These are phyloP conservation scores for Prinsepia uniflora DNA, from an alignment of 306 rosid genomes.

Conservation along the genomic window DNA sequence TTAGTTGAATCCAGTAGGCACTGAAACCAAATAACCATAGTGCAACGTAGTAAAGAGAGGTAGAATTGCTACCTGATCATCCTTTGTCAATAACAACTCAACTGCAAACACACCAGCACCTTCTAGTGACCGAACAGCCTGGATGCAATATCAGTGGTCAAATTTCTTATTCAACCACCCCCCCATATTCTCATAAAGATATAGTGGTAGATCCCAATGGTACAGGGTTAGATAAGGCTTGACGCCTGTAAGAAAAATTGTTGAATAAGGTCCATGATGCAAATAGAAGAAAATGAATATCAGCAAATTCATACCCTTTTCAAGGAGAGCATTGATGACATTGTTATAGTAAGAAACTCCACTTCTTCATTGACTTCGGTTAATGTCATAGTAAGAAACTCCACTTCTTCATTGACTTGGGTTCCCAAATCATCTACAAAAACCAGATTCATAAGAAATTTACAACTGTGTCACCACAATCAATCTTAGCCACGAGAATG, in stretches of 20 bases:
- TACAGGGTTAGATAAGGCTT: slow-evolving; percentile 80
- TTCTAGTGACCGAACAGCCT: slow-evolving; percentile 81
- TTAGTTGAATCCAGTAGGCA: slow-evolving; percentile 17
- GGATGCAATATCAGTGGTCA: slow-evolving; percentile 71
- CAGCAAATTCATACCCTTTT: slow-evolving; percentile 50
- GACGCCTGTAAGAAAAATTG: slow-evolving; percentile 55
- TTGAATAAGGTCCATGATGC: slow-evolving; percentile 17
- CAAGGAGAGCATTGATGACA: slow-evolving; percentile 77
- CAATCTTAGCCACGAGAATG: slow-evolving; percentile 3
- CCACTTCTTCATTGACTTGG: slow-evolving; percentile 79
- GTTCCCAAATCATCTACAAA: slow-evolving; percentile 88
- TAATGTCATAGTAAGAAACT: slow-evolving; percentile 63
- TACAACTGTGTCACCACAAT: not conserved
- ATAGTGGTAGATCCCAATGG: slow-evolving; percentile 97
- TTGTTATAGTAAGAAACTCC: slow-evolving; percentile 76
- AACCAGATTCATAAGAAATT: slow-evolving; percentile 19
- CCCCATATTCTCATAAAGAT: slow-evolving; percentile 77
- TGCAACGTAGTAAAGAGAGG: slow-evolving; percentile 17
- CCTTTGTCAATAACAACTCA: slow-evolving; percentile 73
- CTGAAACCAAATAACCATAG: not conserved
- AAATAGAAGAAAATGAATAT: slow-evolving; percentile 16
- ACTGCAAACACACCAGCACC: slow-evolving; percentile 98
- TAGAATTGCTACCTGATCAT: slow-evolving; percentile 61
- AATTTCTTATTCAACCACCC: slow-evolving; percentile 85
- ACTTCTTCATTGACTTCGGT: slow-evolving; percentile 69